Percentiles rank a stretch among this genome's conserved stretches.
These are phyloP conservation scores for Aureobasidium sp. DNA, from an alignment of 2,329 filamentous ascomycete genomes.

Conservation along the genomic window DNA sequence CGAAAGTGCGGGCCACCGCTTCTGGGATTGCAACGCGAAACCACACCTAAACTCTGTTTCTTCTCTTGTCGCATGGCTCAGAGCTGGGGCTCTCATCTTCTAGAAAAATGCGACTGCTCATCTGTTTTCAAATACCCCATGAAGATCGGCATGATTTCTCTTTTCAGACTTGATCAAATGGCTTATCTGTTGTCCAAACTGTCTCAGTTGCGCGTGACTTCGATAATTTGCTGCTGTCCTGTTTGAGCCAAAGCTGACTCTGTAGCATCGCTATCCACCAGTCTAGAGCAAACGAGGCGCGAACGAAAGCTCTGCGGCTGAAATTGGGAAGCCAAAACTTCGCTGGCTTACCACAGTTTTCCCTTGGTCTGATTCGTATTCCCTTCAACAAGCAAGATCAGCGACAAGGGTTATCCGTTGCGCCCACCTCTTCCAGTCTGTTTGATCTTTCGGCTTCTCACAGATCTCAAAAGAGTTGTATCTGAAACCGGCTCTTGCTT, in stretches of 20 bases:
- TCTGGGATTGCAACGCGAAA: not conserved
- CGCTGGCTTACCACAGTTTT: not conserved
- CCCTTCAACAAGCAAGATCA: not conserved
- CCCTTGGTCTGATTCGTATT: not conserved
- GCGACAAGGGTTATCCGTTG: not conserved
- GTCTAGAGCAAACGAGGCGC: not conserved
- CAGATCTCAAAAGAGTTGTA: not conserved
- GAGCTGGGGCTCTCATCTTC: not conserved
- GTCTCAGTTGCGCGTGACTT: not conserved
- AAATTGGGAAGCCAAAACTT: not conserved
- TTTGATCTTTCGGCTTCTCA: not conserved
- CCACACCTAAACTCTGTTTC: constrained; percentile 1
- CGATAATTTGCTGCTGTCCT: not conserved
- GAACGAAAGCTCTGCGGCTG: not conserved
- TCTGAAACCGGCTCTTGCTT: constrained; percentile 3
- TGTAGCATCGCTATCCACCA: not conserved
- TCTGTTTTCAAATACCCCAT: not conserved
- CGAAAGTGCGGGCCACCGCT: constrained; percentile 1
- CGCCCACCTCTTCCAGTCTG: not conserved
- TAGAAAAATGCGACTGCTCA: not conserved
- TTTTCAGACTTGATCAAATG: no score
- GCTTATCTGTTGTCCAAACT: not conserved
- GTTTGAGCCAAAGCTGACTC: not conserved
- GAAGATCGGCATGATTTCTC: not conserved
- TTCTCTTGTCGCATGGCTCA: not conserved